A percentile compares a stretch with the other conserved stretches of the same genome.
These are phyloP conservation scores for Eucalyptus regnans DNA, from an alignment of 345 rosid species.

Conservation along the genomic window DNA sequence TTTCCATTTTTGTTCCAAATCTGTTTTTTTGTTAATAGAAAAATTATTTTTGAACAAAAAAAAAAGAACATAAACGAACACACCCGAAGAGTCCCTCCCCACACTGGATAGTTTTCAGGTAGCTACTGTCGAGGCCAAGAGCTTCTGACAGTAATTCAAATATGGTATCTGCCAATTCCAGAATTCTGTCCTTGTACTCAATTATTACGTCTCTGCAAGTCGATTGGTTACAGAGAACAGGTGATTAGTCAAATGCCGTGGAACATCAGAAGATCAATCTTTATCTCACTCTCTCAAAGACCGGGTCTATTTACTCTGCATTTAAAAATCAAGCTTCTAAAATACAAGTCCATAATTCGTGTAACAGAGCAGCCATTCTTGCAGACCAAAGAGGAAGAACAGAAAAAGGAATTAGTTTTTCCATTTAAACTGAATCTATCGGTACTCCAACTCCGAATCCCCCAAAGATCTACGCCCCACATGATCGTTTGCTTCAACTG, in stretches of 20 bases:
- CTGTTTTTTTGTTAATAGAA: too few species aligned
- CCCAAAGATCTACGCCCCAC: too few species aligned
- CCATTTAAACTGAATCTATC: too few species aligned
- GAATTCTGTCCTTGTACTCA: constrained; percentile 2
- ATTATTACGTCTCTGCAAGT: constrained; percentile 13
- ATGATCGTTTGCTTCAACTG: too few species aligned
- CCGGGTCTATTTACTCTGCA: background rate
- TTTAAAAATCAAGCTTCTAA: background rate
- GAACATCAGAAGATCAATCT: background rate
- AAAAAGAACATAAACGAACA: too few species aligned
- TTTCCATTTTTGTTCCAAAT: too few species aligned
- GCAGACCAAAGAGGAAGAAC: too few species aligned
- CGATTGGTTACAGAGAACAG: background rate
- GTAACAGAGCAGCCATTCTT: too few species aligned
- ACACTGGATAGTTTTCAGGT: constrained; percentile 8
- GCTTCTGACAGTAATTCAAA: constrained; percentile 24
- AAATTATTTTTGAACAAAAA: too few species aligned
- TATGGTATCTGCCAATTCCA: background rate
- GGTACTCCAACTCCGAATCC: too few species aligned
- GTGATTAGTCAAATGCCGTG: background rate
- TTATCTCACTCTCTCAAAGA: background rate
- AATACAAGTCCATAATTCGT: background rate
- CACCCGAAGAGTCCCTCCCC: constrained; percentile 6
- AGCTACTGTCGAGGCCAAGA: constrained; percentile 7
- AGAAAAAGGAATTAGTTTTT: too few species aligned